These are phyloP conservation scores for Solanum sejunctum DNA, from an alignment of 257 asterid genomes.

Conservation along the genomic window DNA sequence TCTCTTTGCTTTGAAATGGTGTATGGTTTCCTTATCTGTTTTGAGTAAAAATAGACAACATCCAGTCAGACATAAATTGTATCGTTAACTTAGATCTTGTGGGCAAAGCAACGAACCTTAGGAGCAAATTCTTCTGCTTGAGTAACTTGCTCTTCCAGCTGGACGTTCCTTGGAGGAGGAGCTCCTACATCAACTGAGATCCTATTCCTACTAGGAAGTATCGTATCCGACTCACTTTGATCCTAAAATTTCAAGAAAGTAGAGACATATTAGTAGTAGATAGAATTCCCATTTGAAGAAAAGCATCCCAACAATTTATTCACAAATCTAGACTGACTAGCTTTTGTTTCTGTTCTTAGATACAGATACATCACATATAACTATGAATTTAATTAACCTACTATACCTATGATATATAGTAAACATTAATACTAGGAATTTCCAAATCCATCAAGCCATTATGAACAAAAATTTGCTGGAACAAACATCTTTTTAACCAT, in stretches of 20 bases:
- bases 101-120: conserved; percentile 32
- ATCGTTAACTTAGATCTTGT: neutral
- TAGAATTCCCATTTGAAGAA: too few relatives aligned
- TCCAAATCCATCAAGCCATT: neutral
- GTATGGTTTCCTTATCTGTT: conserved; percentile 76
- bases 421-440: neutral
- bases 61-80: neutral
- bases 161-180: conserved; percentile 14
- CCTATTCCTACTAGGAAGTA: conserved; percentile 23
- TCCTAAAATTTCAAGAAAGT: conserved; percentile 22
- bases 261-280: neutral
- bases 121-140: conserved; percentile 44
- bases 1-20: conserved; percentile 91
- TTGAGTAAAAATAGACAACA: neutral
- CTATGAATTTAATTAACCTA: neutral
- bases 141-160: conserved; percentile 14
- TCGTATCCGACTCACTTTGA: conserved; percentile 12
- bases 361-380: neutral
- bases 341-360: neutral
- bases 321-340: neutral
- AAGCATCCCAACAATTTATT: too few relatives aligned
- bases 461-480: neutral
- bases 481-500: neutral
- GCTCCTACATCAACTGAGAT: conserved; percentile 15
- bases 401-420: neutral